These are phyloP conservation scores for Aspergillus sp. DNA, from an alignment of 2,329 filamentous ascomycete genomes.

Conservation along the genomic window DNA sequence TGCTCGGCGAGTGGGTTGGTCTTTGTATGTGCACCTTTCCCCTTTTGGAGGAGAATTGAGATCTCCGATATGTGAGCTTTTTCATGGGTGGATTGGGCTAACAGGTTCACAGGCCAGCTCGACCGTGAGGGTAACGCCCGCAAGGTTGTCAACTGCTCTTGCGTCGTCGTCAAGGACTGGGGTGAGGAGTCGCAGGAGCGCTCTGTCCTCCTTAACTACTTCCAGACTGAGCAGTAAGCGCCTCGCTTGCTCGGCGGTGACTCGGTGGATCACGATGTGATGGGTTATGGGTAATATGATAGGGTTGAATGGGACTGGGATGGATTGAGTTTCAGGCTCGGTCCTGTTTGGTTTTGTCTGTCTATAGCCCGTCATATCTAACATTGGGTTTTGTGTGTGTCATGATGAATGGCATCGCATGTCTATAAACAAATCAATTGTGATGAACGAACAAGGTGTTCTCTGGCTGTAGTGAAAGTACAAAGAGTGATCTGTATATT, in stretches of 20 bases:
- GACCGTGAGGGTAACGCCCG: conserved; percentile 99
- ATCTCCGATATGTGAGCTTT: background rate
- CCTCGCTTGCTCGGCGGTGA: background rate
- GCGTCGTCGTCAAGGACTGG: conserved; percentile 99
- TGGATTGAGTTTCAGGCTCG: too few species aligned
- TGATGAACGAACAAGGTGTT: background rate
- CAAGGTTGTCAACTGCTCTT: conserved; percentile 99
- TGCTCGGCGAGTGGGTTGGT: conserved; percentile 99
- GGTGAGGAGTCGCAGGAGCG: conserved; percentile 99
- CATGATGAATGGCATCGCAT: too few species aligned
- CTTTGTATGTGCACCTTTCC: conserved; percentile 66
- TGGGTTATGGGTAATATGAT: background rate
- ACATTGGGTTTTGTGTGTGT: too few species aligned
- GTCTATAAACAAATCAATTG: background rate
- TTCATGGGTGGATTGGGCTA: conserved; percentile 2
- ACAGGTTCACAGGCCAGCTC: conserved; percentile 65
- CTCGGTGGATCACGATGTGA: background rate
- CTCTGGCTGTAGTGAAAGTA: background rate
- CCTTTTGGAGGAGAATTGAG: too few species aligned
- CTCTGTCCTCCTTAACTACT: conserved; percentile 99
- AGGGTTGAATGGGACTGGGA: background rate
- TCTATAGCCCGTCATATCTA: too few species aligned
- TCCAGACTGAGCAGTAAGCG: conserved; percentile 68
- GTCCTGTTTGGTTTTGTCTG: too few species aligned
- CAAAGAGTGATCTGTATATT: too few species aligned